Conservation (phyloP, 352 stramenopile genomes). For the Pythium aquatile region DNA sequence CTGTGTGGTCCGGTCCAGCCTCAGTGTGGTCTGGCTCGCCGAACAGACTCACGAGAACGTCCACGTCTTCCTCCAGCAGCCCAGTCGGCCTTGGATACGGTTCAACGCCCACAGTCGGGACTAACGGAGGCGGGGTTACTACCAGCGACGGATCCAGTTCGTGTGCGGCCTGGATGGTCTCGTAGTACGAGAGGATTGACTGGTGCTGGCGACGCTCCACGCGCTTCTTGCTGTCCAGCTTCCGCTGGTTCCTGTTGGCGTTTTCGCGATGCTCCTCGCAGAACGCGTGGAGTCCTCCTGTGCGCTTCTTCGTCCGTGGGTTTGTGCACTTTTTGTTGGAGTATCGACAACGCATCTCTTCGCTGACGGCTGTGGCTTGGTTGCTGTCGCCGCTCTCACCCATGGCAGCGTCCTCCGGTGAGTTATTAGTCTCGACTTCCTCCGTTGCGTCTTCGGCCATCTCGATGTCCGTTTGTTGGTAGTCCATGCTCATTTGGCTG, state of each 20-base stretch:
- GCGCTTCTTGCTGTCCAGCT: slow-evolving; percentile 24
- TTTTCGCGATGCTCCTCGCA: slow-evolving; percentile 30
- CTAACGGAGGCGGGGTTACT: background rate
- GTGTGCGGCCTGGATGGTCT: slow-evolving; percentile 16
- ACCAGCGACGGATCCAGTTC: background rate
- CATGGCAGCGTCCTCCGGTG: background rate
- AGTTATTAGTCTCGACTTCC: background rate
- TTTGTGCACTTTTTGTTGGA: slow-evolving; percentile 31
- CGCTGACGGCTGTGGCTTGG: background rate
- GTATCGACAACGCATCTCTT: slow-evolving; percentile 27
- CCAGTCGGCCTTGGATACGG: slow-evolving; percentile 6
- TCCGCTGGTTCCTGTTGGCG: slow-evolving; percentile 28
- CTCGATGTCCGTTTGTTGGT: background rate
- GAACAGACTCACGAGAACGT: slow-evolving; percentile 23
- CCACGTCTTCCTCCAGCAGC: slow-evolving; percentile 25
- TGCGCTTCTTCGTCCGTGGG: slow-evolving; percentile 21
- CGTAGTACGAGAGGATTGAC: slow-evolving; percentile 21
- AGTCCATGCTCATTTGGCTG: background rate
- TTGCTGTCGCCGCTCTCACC: background rate
- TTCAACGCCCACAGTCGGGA: slow-evolving; percentile 4
- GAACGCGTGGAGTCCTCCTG: slow-evolving; percentile 26
- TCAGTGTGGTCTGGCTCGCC: background rate
- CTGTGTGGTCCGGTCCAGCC: background rate
- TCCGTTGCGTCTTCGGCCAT: background rate
- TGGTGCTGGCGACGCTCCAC: slow-evolving; percentile 21